These are phyloP conservation scores for Eragrostis nindensis DNA, from an alignment of 176 grass and related monocot species.

Conservation along the genomic window DNA sequence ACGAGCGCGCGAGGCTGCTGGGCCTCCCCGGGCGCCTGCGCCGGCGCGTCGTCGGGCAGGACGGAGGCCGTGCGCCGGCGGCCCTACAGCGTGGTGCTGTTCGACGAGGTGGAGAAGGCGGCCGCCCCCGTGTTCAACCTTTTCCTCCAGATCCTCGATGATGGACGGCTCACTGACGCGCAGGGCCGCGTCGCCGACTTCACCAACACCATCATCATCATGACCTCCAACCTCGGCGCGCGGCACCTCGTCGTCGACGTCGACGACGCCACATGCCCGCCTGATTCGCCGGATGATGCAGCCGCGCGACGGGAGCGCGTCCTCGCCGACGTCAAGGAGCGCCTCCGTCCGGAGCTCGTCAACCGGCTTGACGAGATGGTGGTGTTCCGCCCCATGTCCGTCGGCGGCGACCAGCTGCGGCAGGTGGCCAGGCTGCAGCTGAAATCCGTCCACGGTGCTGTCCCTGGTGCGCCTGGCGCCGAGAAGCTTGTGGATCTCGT, in stretches of 20 bases:
- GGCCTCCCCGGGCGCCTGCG: slow-evolving; percentile 28
- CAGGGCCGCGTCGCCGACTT: too few species aligned
- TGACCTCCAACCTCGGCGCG: slow-evolving; percentile 64
- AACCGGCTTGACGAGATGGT: slow-evolving; percentile 55
- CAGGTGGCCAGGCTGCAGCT: slow-evolving; percentile 48
- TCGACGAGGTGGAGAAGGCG: slow-evolving; percentile 58
- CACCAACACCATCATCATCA: slow-evolving; percentile 52
- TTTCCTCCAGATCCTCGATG: slow-evolving; percentile 53
- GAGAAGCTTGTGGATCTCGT: too few species aligned
- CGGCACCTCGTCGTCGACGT: slow-evolving; percentile 26
- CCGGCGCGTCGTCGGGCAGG: slow-evolving; percentile 47
- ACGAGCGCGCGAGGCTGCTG: slow-evolving; percentile 38
- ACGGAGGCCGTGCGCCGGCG: slow-evolving; percentile 36
- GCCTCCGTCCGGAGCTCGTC: slow-evolving; percentile 52
- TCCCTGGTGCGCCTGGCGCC: too few species aligned
- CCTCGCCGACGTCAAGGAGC: slow-evolving; percentile 30
- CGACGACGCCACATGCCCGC: background rate
- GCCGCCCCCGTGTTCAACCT: slow-evolving; percentile 37
- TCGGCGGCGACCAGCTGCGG: slow-evolving; percentile 25
- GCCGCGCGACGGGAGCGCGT: slow-evolving; percentile 1
- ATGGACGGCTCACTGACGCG: slow-evolving; percentile 48
- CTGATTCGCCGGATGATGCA: too few species aligned
- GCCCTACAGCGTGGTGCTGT: slow-evolving; percentile 46
- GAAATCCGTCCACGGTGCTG: too few species aligned
- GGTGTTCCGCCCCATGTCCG: slow-evolving; percentile 44